Base-by-base conservation (phyloP, 2,329 filamentous ascomycete species). In the Clarireedia paspali region DNA sequence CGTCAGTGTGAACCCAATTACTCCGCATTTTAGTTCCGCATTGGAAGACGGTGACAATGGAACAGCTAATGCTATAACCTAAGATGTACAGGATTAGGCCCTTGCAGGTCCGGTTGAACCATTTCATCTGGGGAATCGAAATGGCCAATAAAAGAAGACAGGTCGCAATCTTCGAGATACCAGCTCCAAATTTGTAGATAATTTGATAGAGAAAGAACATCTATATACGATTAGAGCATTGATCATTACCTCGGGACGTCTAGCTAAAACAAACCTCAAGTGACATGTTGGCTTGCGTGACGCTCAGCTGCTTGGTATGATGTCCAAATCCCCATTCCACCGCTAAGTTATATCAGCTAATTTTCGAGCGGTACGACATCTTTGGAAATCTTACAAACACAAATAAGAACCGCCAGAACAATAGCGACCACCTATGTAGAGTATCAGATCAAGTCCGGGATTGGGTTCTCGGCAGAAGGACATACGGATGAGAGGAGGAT, bases 171-270 rank as follows among this genome's bases (percentile, higher is more conserved):
- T 60, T 60, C 6, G 59, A 59, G 45, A 60, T 50, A 12, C 57
- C 57, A 23, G 44, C 54, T 23, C 47, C 50, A 30, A 50, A 49
- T 53, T 60, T 59, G 46, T 59, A 60, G 30, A 60, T 55, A 24
- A 60, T 55, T 47, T 59, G 59, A 38, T 56, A 60, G 10, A 60
- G 47, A 45, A 50, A 60, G 34, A 60, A 60, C 57, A 59, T 59
- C 59, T 60, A n/a, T 30, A 6, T 47, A 15, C 9, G 20, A 38
- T 59, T 44, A 59, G 57, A 27, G 51, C 1, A 36, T 47, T 42
- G 20, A 17, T 6, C 15, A 20, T 42, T 10, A 42, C 7, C 5
- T 42, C 7, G 14, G 6, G n/a, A 6, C 3, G 15, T 12, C 10
- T 5, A 34, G 30, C n/a, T 6, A 5, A 12, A 12, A 30, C 34